Evolutionary conservation across 2,329 filamentous ascomycete genomes (phyloP), one percentile per base, ranked within the genome.

Genomic region (Parascedosporium putredinis): DNA sequence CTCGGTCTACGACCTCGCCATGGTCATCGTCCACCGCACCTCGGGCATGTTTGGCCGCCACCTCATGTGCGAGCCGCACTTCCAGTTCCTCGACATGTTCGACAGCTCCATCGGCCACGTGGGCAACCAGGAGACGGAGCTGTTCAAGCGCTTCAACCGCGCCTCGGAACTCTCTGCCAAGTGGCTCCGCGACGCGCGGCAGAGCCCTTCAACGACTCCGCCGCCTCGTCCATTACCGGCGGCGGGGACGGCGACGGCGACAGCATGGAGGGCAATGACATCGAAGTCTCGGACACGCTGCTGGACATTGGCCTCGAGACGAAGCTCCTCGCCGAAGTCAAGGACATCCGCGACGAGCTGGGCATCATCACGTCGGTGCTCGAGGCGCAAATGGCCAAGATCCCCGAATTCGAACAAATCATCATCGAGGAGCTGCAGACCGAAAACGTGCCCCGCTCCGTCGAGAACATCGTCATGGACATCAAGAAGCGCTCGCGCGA

Each of bases 291-390:
- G 14, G 33, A 50, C 29, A 47, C 31, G 0, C 58, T 68, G 0
- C 61, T 72, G 1, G 63, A 71, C 48, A 72, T 73, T 22, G 66
- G 64, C 2, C 62, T 63, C 1, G 70, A 74, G 52, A 68, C 66
- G 0, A 60, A 64, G 18, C 57, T 74, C 0, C 64, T 71, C 27
- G 57, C 61, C 0, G 71, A 74, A 47, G 66, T 70, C 8, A 69
- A 71, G 45, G 71, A 74, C 38, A 71, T 74, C 20, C 55, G 68
- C 1, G 71, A 74, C 12, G 71, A 75, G 52, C 61, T 75, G 0
- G 65, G 68, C 7, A 74, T 74, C 47, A 72, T 75, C 60, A 57
- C 67, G 0, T 60, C 64, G 12, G 60, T 74, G 12, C 57, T 60
- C 4, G 60, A 59, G 24, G 29, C 36, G 18, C 47, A 50, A 42